Percentiles rank a stretch among this genome's conserved stretches.
phyloP scores from a whole-genome alignment of 331 rosid genomes.

The Telfairia occidentalis region DNA sequence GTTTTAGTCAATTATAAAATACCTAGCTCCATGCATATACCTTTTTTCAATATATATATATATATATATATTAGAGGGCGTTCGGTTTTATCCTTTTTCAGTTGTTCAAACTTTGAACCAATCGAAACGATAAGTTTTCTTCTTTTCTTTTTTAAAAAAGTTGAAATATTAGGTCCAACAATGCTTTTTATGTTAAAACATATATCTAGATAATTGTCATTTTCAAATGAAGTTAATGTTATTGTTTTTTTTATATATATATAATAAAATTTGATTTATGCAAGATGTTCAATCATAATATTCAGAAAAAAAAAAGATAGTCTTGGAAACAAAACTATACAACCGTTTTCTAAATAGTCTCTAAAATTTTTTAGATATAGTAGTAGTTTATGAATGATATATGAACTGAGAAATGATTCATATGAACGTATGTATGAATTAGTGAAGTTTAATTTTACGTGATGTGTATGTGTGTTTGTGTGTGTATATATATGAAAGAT shows the following conservation, averaged over 20 bases:
- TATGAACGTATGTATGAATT: not conserved
- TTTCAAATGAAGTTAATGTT: too few species aligned
- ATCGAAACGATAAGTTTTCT: not conserved
- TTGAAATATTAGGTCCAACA: not conserved
- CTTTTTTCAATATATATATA: not conserved
- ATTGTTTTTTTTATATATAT: too few species aligned
- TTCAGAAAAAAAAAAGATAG: too few species aligned
- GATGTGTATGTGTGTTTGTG: not conserved
- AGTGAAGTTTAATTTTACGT: not conserved
- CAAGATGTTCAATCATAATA: too few species aligned
- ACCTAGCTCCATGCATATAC: not conserved
- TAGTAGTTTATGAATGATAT: too few species aligned
- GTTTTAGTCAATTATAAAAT: slow-evolving; percentile 8
- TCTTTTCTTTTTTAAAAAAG: not conserved
- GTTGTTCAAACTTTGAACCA: not conserved
- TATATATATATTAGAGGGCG: not conserved
- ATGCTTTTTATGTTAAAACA: too few species aligned
- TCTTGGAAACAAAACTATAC: too few species aligned
- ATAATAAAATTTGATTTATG: too few species aligned
- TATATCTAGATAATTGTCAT: too few species aligned
- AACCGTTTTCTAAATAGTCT: not conserved
- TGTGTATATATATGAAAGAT: not conserved
- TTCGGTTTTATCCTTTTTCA: not conserved
- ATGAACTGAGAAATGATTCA: not conserved
- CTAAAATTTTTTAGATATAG: not conserved